These are phyloP conservation scores for Botrytis deweyae DNA, from an alignment of 2,329 filamentous ascomycete genomes.

Conservation along the genomic window DNA sequence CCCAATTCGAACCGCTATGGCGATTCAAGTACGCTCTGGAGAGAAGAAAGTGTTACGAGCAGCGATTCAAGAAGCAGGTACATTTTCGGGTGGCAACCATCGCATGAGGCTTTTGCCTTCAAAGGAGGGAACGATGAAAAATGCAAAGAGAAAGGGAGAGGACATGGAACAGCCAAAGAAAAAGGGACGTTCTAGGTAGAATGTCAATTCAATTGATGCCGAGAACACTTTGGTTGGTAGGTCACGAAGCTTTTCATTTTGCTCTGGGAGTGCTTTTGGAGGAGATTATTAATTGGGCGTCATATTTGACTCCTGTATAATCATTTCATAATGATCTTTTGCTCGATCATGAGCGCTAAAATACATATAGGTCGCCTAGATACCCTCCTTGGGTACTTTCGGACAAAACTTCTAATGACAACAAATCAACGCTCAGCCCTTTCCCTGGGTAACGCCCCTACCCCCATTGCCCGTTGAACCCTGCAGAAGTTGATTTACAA, in stretches of 20 bases:
- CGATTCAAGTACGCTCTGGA: slow-evolving; percentile 59
- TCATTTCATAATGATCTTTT: slow-evolving; percentile 30
- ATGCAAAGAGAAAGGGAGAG: slow-evolving; percentile 30
- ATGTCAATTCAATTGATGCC: neutral
- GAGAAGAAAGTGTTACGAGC: slow-evolving; percentile 60
- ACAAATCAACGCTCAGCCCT: slow-evolving; percentile 34
- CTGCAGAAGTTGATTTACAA: slow-evolving; percentile 35
- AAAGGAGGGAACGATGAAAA: slow-evolving; percentile 1
- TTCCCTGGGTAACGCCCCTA: slow-evolving; percentile 37
- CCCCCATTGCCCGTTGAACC: slow-evolving; percentile 27
- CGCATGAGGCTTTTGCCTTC: slow-evolving; percentile 36
- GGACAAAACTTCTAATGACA: slow-evolving; percentile 30
- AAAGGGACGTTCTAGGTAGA: slow-evolving; percentile 29
- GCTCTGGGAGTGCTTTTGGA: slow-evolving; percentile 5
- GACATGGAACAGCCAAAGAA: slow-evolving; percentile 27
- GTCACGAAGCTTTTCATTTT: slow-evolving; percentile 24
- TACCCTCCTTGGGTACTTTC: slow-evolving; percentile 21
- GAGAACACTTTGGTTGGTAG: slow-evolving; percentile 21
- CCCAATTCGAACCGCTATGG: slow-evolving; percentile 48
- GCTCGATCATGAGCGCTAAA: slow-evolving; percentile 31
- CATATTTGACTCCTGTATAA: slow-evolving; percentile 11
- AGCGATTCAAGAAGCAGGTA: slow-evolving; percentile 43
- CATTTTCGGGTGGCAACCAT: slow-evolving; percentile 36
- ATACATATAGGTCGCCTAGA: slow-evolving; percentile 35
- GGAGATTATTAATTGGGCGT: slow-evolving; percentile 17